Conservation (phyloP, 192 early-diverging fungal genomes). For the Gonapodya prolifera region DNA sequence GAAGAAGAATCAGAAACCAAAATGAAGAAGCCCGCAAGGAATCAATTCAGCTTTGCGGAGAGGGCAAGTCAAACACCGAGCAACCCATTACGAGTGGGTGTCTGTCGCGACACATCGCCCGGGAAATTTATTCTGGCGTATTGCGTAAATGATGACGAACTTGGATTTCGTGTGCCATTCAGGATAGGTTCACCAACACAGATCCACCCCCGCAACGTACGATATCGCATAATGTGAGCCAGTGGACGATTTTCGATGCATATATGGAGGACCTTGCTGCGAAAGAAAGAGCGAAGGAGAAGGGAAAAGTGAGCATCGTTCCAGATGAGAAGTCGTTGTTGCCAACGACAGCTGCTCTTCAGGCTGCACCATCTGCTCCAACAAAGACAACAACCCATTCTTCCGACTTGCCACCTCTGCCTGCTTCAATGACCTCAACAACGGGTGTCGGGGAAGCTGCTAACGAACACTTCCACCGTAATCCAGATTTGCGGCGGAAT, state of each 20-base stretch:
- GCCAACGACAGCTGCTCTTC: slow-evolving; percentile 4
- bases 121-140: no score
- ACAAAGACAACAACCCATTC: no score
- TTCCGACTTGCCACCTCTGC: no score
- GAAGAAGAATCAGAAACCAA: slow-evolving; percentile 25
- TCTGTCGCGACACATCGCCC: neutral
- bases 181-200: slow-evolving; percentile 48
- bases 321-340: neutral
- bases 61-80: slow-evolving; percentile 45
- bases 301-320: slow-evolving; percentile 24
- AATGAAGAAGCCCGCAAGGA: slow-evolving; percentile 27
- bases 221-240: slow-evolving; percentile 39
- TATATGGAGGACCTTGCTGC: slow-evolving; percentile 42
- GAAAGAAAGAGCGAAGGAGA: slow-evolving; percentile 48
- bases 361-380: slow-evolving; percentile 6
- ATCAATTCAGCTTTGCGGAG: slow-evolving; percentile 53
- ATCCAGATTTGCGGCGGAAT: slow-evolving; percentile 35
- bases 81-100: slow-evolving; percentile 37
- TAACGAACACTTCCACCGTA: slow-evolving; percentile 45
- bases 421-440: no score
- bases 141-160: no score
- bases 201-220: slow-evolving; percentile 43
- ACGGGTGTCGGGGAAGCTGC: no score
- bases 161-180: slow-evolving; percentile 1
- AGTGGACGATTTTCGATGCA: slow-evolving; percentile 50